Evolutionary conservation across 2,329 filamentous ascomycete species (phyloP).

Genomic region (Nannizzia gypsea): DNA sequence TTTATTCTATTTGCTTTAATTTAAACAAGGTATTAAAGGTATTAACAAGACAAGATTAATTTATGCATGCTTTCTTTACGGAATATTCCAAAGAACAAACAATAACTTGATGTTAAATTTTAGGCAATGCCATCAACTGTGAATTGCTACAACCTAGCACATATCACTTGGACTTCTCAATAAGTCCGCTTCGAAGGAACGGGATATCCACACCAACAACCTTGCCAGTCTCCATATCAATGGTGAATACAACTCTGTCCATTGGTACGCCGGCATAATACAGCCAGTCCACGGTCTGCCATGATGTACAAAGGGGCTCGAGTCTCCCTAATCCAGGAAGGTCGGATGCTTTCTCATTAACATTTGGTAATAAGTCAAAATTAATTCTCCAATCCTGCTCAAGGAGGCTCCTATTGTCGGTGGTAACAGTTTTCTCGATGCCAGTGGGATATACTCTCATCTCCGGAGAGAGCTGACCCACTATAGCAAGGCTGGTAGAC

Average conservation of each 20-base stretch:
- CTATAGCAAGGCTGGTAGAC: slow-evolving; percentile 9
- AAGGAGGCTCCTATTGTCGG: slow-evolving; percentile 8
- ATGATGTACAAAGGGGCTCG: slow-evolving; percentile 21
- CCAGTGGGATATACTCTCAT: slow-evolving; percentile 15
- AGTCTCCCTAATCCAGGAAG: slow-evolving; percentile 19
- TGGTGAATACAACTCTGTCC: slow-evolving; percentile 24
- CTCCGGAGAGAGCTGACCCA: slow-evolving; percentile 14
- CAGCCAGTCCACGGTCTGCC: slow-evolving; percentile 27
- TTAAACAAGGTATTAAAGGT: no score
- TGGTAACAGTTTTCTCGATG: background rate
- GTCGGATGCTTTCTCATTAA: slow-evolving; percentile 17
- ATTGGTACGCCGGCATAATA: slow-evolving; percentile 27
- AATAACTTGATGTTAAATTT: no score
- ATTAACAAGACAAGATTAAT: no score
- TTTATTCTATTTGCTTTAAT: no score
- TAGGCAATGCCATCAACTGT: no score
- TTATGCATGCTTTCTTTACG: no score
- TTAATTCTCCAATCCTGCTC: slow-evolving; percentile 18
- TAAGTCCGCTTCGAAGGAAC: slow-evolving; percentile 21
- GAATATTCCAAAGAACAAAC: no score
- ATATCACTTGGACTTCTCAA: background rate
- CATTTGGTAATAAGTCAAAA: slow-evolving; percentile 15
- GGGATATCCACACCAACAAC: slow-evolving; percentile 26
- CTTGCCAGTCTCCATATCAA: slow-evolving; percentile 15
- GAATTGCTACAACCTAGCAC: no score